phyloP scores from a whole-genome alignment of 768 basidiomycete species.

The Mycena olivaceomarginata region DNA sequence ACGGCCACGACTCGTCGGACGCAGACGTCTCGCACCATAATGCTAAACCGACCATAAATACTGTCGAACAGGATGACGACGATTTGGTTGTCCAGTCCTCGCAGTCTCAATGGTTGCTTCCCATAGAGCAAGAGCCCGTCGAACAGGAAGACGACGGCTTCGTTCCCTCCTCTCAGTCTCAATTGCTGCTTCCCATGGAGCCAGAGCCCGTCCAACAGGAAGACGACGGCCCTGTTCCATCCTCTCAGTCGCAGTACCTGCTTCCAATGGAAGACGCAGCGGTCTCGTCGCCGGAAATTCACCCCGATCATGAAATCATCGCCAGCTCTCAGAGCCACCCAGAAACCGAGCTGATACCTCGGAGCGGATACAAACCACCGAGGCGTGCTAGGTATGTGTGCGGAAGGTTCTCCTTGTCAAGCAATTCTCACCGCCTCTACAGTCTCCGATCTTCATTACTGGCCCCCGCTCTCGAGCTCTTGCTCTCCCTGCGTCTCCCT shows the following conservation, averaged over 20 bases:
- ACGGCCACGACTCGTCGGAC: background rate
- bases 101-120: constrained; percentile 25
- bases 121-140: background rate
- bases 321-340: constrained; percentile 67
- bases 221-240: constrained; percentile 47
- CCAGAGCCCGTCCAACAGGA: too few relatives aligned
- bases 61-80: constrained; percentile 22
- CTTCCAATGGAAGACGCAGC: constrained; percentile 43
- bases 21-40: too few relatives aligned
- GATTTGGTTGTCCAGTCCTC: constrained; percentile 41
- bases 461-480: background rate
- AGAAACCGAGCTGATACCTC: constrained; percentile 57
- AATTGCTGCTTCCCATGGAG: constrained; percentile 55
- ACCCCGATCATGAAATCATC: constrained; percentile 53
- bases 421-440: constrained; percentile 7
- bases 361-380: constrained; percentile 31
- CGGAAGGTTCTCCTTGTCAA: constrained; percentile 15
- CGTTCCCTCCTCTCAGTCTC: constrained; percentile 54
- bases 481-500: background rate
- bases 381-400: constrained; percentile 28
- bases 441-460: too few relatives aligned
- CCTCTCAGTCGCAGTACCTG: constrained; percentile 56
- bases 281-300: background rate
- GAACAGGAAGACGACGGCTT: too few relatives aligned
- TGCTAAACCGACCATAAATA: background rate